Conservation (phyloP, 2,329 filamentous ascomycete species). For the Xylaria sp. region DNA sequence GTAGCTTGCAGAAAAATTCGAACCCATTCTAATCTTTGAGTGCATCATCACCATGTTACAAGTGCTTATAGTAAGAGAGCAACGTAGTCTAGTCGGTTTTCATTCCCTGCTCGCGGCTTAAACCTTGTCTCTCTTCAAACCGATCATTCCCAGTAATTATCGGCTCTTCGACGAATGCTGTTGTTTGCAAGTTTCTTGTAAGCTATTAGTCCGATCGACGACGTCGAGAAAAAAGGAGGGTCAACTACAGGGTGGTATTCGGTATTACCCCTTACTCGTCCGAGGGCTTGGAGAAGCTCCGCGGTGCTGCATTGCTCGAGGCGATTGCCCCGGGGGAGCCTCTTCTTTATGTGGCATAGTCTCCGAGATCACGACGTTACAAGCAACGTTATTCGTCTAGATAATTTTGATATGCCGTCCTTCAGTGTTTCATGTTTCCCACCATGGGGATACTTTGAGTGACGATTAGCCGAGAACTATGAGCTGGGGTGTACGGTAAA, state of each 20-base stretch:
- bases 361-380: background rate
- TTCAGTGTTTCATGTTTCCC: slow-evolving; percentile 17
- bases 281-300: slow-evolving; percentile 34
- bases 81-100: background rate
- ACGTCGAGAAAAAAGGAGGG: background rate
- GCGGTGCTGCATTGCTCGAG: slow-evolving; percentile 20
- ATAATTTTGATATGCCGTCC: slow-evolving; percentile 10
- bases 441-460: background rate
- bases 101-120: background rate
- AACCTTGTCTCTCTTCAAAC: background rate
- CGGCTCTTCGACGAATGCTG: background rate
- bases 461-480: background rate
- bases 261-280: slow-evolving; percentile 35
- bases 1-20: background rate
- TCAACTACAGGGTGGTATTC: slow-evolving; percentile 16
- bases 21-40: slow-evolving; percentile 12
- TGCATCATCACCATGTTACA: slow-evolving; percentile 8
- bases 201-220: background rate
- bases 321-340: background rate
- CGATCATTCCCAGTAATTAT: background rate
- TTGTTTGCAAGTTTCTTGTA: background rate
- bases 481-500: background rate
- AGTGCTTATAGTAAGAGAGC: background rate
- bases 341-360: slow-evolving; percentile 13
- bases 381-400: slow-evolving; percentile 15